Base-by-base conservation (phyloP, 768 basidiomycete species). In the Boletus sensibilis region DNA sequence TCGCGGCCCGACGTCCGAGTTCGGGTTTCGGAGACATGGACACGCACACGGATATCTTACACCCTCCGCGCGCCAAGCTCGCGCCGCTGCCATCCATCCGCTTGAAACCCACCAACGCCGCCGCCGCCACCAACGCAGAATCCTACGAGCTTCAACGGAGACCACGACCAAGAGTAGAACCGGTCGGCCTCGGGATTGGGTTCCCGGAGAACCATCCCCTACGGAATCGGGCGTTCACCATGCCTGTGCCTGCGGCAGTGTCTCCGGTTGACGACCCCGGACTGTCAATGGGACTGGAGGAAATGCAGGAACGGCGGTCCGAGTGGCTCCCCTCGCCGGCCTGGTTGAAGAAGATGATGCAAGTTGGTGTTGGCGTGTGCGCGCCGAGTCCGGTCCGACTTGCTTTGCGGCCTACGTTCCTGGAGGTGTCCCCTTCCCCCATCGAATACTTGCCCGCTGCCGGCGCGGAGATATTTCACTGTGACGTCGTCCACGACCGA, bases 161-260 rank as follows among this genome's bases (percentile, higher is more conserved):
- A 33, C 27, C 47, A 14, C 48, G 35, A 7, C 3, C 1, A 23
- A 52, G 34, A 21, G 51, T 31, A n/a, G 57, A 53, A 35, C 65
- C 45, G 12, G 37, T 68, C 34, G 69, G 69, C 25, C 57, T 69
- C 9, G 69, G 68, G 29, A 59, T 69, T 33, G 64, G 67, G 11
- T 64, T 71, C 47, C 69, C 68, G 18, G 62, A 66, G 38, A 57
- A 51, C 23, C 64, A 71, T 18, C 68, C 59, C 10, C 40, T 62
- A 5, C 58, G 52, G 3, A 34, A 44, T 41, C 68, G 69, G 0
- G 57, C 62, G 7, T 59, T 53, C 27, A 64, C 57, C 27, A 61
- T 64, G 62, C 68, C 69, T 1, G 37, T 58, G 1, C 40, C 53
- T 18, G 13, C n/a, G 5, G 41, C 46, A 9, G 14, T 40, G 1